Conservation (phyloP, 768 basidiomycete species). For the Calocybe gangraenosa region DNA sequence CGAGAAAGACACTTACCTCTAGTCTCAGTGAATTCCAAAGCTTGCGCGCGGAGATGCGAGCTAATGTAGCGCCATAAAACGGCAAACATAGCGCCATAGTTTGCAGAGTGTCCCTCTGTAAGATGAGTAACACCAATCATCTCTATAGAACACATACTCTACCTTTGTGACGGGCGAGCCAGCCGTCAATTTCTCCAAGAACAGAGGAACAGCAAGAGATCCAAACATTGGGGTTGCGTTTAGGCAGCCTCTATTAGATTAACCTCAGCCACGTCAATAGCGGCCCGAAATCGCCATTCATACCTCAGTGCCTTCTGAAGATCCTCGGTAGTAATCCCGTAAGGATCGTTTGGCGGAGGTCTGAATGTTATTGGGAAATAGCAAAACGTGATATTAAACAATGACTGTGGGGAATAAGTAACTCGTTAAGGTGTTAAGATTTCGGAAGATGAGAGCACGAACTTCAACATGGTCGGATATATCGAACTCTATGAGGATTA, state of each 20-base stretch:
- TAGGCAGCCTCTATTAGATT: constrained; percentile 54
- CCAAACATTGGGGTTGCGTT: constrained; percentile 81
- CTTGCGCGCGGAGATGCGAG: constrained; percentile 60
- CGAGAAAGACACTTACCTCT: constrained; percentile 51
- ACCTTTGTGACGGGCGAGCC: constrained; percentile 85
- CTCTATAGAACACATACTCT: constrained; percentile 1
- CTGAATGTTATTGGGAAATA: constrained; percentile 98
- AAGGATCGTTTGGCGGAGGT: constrained; percentile 91
- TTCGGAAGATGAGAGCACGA: constrained; percentile 17
- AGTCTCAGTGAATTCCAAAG: constrained; percentile 91
- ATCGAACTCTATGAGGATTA: constrained; percentile 86
- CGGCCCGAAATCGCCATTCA: neutral
- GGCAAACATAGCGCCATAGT: constrained; percentile 77
- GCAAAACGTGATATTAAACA: constrained; percentile 95
- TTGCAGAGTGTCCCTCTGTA: constrained; percentile 82
- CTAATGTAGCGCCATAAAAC: constrained; percentile 68
- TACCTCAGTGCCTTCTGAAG: constrained; percentile 71
- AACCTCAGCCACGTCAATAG: neutral
- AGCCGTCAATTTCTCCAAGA: constrained; percentile 87
- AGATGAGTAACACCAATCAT: neutral
- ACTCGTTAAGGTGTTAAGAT: neutral
- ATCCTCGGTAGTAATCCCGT: constrained; percentile 87
- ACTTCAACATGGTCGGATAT: constrained; percentile 75
- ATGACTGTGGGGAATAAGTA: constrained; percentile 44
- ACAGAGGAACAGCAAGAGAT: constrained; percentile 77